Percentiles rank a stretch among this genome's conserved stretches.
Evolutionary conservation across 1,284 basidiomycete species (phyloP).

Genomic region (Erythrobasidium hasegawianum): DNA sequence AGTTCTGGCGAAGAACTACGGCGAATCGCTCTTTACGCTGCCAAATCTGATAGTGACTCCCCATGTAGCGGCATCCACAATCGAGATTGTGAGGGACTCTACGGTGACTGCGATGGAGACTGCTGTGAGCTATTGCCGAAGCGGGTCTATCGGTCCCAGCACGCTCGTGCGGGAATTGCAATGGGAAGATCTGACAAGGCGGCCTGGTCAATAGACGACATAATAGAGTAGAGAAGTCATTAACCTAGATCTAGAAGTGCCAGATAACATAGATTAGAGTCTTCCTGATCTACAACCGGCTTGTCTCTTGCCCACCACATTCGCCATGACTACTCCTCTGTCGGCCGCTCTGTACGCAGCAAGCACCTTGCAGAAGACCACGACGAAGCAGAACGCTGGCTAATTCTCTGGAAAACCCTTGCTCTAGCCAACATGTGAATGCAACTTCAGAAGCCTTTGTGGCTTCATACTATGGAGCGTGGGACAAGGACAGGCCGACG

Average conservation of each 20-base stretch:
- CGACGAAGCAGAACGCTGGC: background rate
- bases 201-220: conserved; percentile 1
- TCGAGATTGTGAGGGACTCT: conserved; percentile 27
- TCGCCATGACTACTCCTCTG: background rate
- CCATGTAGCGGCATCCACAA: conserved; percentile 27
- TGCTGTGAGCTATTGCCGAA: conserved; percentile 12
- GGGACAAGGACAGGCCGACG: conserved; percentile 33
- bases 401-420: background rate
- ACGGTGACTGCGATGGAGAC: conserved; percentile 31
- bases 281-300: no score
- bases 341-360: background rate
- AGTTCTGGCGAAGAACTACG: conserved; percentile 19
- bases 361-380: background rate
- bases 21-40: conserved; percentile 28
- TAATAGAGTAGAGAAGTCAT: no score
- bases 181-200: conserved; percentile 17
- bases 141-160: conserved; percentile 8
- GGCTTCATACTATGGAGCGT: conserved; percentile 29
- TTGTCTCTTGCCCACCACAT: background rate
- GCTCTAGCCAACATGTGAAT: conserved; percentile 25
- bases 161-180: conserved; percentile 17
- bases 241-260: background rate
- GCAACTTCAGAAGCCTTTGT: conserved; percentile 30
- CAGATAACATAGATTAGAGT: no score
- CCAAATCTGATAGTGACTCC: conserved; percentile 25